Percentiles rank a stretch among this genome's conserved stretches.
Conservation (phyloP, 2,329 filamentous ascomycete genomes). For the Monilinia aucupariae region DNA sequence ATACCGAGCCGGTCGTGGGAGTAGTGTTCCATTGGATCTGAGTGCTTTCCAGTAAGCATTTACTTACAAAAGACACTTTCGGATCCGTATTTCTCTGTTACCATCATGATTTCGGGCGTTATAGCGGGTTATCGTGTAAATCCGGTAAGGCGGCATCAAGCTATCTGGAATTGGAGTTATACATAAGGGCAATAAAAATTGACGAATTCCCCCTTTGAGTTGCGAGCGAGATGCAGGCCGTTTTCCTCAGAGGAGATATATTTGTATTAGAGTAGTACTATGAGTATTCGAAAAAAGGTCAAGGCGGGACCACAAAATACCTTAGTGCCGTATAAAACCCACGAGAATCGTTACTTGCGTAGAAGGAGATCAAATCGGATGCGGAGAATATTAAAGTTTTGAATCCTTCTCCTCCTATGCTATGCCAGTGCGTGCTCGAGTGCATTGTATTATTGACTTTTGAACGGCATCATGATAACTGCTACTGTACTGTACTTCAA, state of each 20-base stretch:
- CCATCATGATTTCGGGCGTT: conserved; percentile 17
- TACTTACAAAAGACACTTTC: conserved; percentile 1
- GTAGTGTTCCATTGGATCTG: conserved; percentile 87
- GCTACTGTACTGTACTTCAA: not conserved
- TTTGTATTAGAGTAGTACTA: not conserved
- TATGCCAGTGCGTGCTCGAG: not conserved
- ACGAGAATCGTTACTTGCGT: not conserved
- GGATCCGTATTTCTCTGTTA: conserved; percentile 9
- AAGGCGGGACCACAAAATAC: not conserved
- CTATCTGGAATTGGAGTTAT: conserved; percentile 8
- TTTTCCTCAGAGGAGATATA: not conserved
- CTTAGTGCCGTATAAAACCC: not conserved
- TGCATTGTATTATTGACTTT: not conserved
- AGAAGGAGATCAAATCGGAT: not conserved
- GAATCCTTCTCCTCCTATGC: not conserved
- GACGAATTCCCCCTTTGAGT: not conserved
- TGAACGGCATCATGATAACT: not conserved
- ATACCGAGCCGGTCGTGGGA: conserved; percentile 87
- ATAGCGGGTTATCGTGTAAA: conserved; percentile 13
- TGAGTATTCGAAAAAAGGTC: not conserved
- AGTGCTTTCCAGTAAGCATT: conserved; percentile 40
- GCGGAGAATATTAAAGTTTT: conserved; percentile 2
- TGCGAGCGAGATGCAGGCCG: not conserved
- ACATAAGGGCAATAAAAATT: not conserved
- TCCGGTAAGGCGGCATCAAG: conserved; percentile 11